Evolutionary conservation across 2,329 filamentous ascomycete genomes (phyloP), one percentile per base, ranked within the genome.

Genomic region (Penicillium sp.): DNA sequence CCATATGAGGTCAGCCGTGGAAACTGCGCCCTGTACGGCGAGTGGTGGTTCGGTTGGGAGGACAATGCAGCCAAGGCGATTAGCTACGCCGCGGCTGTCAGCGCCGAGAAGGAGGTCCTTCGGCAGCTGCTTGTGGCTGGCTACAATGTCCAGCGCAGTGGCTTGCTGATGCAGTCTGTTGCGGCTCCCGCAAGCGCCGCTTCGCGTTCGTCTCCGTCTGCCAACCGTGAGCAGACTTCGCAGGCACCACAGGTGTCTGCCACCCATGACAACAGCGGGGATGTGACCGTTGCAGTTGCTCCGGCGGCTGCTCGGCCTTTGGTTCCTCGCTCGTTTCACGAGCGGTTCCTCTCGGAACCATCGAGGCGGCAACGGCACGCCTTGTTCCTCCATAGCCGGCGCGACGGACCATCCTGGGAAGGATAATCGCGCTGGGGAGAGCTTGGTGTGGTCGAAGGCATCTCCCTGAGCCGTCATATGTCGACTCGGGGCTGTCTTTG

Each of bases 81-180:
- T 11, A n/a, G 18, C 2, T 54, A 43, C 34, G 38, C 33, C 4
- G 48, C 48, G 5, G 48, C 52, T 0, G 27, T 47, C 18, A 26
- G 9, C 35, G 48, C 46, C 8, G 52, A 54, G 39, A 27, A 27
- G 6, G 13, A 26, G 34, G 29, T 54, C 18, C 33, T 54, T 4
- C 43, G 48, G 1, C 34, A 46, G 9, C 27, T 54, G n/a, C 18
- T 54, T 3, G 45, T 48, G 12, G 45, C 50, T n/a, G 50, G 52
- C 28, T 48, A 40, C 8, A 24, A 25, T 4, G 28, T 25, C 26
- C 24, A 32, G 26, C 8, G 7, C n/a, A 11, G 18, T 34, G 5
- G 11, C 12, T 26, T 27, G 5, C 35, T 7, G 1, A 26, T 11
- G 27, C n/a, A 4, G 32, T 5, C 5, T 24, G 2, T 18, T 6